A percentile compares a stretch with the other conserved stretches of the same genome.
These are phyloP conservation scores for Phytophthora chlamydospora DNA, from an alignment of 352 stramenopile species.

Conservation along the genomic window DNA sequence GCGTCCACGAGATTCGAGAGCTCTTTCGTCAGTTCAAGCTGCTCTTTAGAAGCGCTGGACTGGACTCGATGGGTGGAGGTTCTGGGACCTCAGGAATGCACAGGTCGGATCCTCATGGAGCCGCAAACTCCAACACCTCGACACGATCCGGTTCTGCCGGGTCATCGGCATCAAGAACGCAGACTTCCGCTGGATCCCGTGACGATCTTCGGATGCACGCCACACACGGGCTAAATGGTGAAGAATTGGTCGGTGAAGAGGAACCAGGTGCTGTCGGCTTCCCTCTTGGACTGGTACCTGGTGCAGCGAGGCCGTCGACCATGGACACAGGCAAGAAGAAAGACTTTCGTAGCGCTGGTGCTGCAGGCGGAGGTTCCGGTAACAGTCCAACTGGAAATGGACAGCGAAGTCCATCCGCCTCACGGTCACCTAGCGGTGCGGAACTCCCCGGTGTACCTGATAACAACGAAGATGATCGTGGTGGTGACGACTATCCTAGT, in stretches of 20 bases:
- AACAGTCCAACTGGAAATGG: conserved; percentile 20
- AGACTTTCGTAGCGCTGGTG: conserved; percentile 13
- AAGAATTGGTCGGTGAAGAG: conserved; percentile 64
- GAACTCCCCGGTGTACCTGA: conserved; percentile 26
- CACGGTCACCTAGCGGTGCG: conserved; percentile 25
- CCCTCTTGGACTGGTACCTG: conserved; percentile 58
- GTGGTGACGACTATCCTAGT: conserved; percentile 27
- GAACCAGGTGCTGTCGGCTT: conserved; percentile 63
- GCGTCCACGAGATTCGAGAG: conserved; percentile 92
- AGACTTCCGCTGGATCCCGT: conserved; percentile 57
- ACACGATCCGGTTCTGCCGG: conserved; percentile 52
- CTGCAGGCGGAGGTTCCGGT: background rate
- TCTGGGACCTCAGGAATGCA: background rate
- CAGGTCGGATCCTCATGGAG: conserved; percentile 7
- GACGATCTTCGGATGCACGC: conserved; percentile 43
- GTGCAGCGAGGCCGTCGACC: conserved; percentile 61
- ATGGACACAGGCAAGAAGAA: conserved; percentile 67
- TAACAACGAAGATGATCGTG: conserved; percentile 33
- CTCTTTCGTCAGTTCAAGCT: conserved; percentile 93
- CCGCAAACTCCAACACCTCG: conserved; percentile 28
- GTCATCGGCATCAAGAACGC: conserved; percentile 53
- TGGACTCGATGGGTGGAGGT: conserved; percentile 2
- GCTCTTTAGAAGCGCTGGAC: conserved; percentile 70
- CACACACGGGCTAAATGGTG: conserved; percentile 19
- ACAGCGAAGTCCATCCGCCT: conserved; percentile 45